Percentiles rank a stretch among this genome's conserved stretches.
Conservation (phyloP, 176 grass and related monocot species). For the Ananas comosus region DNA sequence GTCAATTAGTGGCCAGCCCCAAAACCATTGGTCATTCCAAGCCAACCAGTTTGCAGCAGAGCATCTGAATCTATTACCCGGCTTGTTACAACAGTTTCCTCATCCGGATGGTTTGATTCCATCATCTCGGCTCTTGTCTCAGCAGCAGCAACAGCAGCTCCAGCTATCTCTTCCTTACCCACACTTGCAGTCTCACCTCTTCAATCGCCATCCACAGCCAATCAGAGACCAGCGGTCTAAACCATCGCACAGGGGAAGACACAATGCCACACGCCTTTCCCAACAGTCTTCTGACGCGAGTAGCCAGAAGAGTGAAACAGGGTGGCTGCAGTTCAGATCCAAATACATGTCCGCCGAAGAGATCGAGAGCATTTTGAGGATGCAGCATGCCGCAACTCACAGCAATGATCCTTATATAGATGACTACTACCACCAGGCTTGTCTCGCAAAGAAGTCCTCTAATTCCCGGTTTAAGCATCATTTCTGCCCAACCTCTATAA, state of each 20-base stretch:
- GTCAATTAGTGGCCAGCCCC: not conserved
- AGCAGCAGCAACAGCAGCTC: constrained; percentile 11
- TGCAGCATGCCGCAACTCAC: constrained; percentile 26
- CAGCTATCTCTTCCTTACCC: constrained; percentile 1
- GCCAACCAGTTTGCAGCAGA: not conserved
- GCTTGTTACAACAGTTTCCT: constrained; percentile 11
- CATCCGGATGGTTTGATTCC: not conserved
- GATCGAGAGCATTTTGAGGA: constrained; percentile 31
- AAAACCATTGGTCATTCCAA: not conserved
- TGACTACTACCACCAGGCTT: constrained; percentile 51
- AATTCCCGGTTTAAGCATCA: constrained; percentile 10
- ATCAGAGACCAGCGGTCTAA: constrained; percentile 13
- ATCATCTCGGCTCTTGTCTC: constrained; percentile 3
- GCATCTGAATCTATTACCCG: not conserved
- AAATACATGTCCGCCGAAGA: constrained; percentile 47
- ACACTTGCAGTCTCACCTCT: constrained; percentile 9
- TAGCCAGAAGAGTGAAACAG: constrained; percentile 5
- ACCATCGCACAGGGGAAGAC: constrained; percentile 16
- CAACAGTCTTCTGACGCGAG: constrained; percentile 7
- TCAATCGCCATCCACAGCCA: constrained; percentile 2
- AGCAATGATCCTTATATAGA: constrained; percentile 26
- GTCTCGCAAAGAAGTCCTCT: constrained; percentile 29
- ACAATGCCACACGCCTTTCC: constrained; percentile 14
- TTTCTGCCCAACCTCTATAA: constrained; percentile 15
- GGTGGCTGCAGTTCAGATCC: constrained; percentile 24